Conservation (phyloP, 306 rosid species). For the Rubus parviflorus region DNA sequence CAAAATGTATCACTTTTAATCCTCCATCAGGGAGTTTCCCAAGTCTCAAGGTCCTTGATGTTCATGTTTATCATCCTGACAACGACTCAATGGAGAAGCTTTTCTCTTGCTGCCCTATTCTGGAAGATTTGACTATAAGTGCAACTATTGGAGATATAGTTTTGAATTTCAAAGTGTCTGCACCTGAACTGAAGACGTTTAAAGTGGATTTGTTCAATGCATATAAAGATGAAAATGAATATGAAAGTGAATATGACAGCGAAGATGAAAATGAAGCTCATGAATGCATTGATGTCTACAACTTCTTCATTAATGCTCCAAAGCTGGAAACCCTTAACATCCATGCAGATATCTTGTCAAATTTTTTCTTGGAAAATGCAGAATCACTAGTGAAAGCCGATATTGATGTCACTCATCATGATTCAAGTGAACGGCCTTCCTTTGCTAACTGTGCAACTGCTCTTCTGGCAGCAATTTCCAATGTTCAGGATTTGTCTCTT, state of each 20-base stretch:
- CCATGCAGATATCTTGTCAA: background rate
- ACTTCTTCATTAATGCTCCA: constrained; percentile 8
- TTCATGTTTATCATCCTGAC: background rate
- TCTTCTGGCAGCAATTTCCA: background rate
- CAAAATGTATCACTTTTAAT: background rate
- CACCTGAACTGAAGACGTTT: background rate
- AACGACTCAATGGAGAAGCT: background rate
- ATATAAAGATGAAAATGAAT: background rate
- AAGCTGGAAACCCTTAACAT: background rate
- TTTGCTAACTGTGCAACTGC: constrained; percentile 1
- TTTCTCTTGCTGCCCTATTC: constrained; percentile 2
- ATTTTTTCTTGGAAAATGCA: background rate
- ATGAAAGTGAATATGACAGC: background rate
- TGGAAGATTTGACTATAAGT: background rate
- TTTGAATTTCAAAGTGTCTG: background rate
- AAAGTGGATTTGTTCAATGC: background rate
- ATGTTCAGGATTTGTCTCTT: background rate
- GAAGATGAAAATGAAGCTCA: background rate
- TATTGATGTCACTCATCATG: background rate
- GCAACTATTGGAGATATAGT: background rate
- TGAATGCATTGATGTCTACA: background rate
- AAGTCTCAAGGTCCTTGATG: background rate
- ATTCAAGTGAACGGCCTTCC: background rate
- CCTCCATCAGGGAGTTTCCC: background rate
- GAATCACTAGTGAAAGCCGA: background rate